Conservation (phyloP, 2,329 filamentous ascomycete species). For the Fusarium mangiferae region DNA sequence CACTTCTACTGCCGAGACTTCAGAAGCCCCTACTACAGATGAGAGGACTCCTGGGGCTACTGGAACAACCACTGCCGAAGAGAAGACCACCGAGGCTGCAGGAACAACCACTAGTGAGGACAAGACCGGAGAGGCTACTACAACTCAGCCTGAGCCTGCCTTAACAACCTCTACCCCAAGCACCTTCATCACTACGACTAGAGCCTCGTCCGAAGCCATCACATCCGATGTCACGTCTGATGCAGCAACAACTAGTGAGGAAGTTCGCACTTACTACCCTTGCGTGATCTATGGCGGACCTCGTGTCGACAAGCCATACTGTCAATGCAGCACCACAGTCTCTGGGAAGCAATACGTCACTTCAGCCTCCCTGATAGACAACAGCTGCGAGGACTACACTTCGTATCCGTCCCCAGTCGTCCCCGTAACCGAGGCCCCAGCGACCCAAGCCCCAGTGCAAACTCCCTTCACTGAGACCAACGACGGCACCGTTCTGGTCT, state of each 20-base stretch:
- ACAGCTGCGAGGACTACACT: not conserved
- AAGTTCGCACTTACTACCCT: conserved; percentile 1
- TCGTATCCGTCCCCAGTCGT: not conserved
- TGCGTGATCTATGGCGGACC: conserved; percentile 2
- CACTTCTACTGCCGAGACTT: not conserved
- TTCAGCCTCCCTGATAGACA: not conserved
- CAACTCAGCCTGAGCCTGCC: not conserved
- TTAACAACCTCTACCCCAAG: not conserved
- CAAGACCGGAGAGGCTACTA: not conserved
- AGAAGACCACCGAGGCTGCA: not conserved
- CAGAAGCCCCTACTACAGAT: not conserved
- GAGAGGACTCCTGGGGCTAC: not conserved
- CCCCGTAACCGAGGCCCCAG: not conserved
- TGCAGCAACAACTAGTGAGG: not conserved
- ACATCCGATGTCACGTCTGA: not conserved
- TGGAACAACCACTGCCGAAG: not conserved
- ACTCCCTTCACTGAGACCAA: conserved; percentile 3
- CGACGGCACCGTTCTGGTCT: conserved; percentile 9
- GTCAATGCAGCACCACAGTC: conserved; percentile 11
- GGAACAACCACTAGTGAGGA: not conserved
- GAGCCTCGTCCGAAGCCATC: not conserved
- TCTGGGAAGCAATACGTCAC: conserved; percentile 1
- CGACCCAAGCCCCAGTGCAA: not conserved
- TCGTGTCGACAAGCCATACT: conserved; percentile 2
- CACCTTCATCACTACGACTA: conserved; percentile 1